Base-by-base conservation (phyloP, 177 flowering plant genomes). In the Vitis hybrid region DNA sequence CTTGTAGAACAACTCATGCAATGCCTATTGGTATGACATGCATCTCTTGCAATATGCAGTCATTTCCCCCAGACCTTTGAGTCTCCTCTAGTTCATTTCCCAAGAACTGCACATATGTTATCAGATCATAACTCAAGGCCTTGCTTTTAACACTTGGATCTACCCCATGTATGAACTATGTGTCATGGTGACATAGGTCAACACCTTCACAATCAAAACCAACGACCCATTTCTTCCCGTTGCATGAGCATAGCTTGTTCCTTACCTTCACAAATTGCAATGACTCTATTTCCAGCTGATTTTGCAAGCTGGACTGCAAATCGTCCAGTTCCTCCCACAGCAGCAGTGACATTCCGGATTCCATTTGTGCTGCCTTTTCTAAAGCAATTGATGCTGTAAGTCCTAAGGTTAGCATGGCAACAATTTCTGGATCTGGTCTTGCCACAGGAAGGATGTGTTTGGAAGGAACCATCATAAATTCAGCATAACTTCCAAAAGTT, bases 251-350 rank as follows among this genome's bases (percentile, higher is more conserved):
- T 73, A 63, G 98, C 98, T 86, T 95, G 93, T 58, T 87, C 81
- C 70, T 76, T 75, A 46, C 98, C 99, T 76, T 98, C 99, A 84
- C 99, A 95, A 21, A 96, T 95, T 65, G 99, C 99, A 72, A 95
- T 86, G 15, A 93, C 98, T 59, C 77, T 87, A 73, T 91, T 93
- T 81, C 99, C 97, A 52, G 93, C 94, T 70, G 93, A 73, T 70
- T 95, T 95, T 72, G 99, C 99, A 58, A 94, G 95, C 98, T 94
- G 86, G 71, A 95, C 98, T 52, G 99, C 99, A 78, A 95, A 93
- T 68, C 91, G 99, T 54, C 99, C 99, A n/a, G 99, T 95, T 55
- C 98, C 99, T 63, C 99, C 99, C 41, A 98, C 98, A 61, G 99
- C 99, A 58, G 98, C 99, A 75, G 99, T 95, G 67, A 95, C 97